Base-by-base conservation (phyloP, 228 moss, liverwort and hornwort genomes). In the Sphagnum fallax region DNA sequence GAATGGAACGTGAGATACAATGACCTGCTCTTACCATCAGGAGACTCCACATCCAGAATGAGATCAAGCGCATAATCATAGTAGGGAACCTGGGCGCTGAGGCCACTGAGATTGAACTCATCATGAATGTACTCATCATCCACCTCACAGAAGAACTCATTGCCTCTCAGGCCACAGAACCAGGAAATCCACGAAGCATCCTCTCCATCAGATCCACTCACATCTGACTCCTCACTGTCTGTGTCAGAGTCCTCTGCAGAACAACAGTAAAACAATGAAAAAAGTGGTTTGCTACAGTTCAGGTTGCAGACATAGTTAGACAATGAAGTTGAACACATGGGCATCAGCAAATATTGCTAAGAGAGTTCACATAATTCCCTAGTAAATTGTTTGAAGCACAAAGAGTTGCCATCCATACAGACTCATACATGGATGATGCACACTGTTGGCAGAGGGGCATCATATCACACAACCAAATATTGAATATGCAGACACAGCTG, bases 41-140 rank as follows among this genome's bases (percentile, higher is more conserved):
- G 93, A 18, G 97, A 93, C 79, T 97, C 97, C 70, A 93, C 91
- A 57, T 97, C 97, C 67, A 97, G 70, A 73, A 97, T 97, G 15
- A 97, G 83, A 76, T 97, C 97, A 50, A 97, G 89, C 6, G 97
- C 97, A 53, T 93, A 93, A 76, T 97, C 97, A 57, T 93, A 97
- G 66, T 97, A 97, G 4, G 97, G 93, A 58, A 97, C 97, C 77
- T 97, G 93, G 72, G 85, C 90, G 76, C 93, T 91, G 6, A 97
- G 79, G 47, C 97, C 97, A 77, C 93, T 97, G 18, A 97, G 91
- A 62, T 97, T 97, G 75, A 97, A 97, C 72, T 97, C 97, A 73
- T 97, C 97, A 66, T 97, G 97, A 57, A 97, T 97, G 53, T 91
- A 97, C 77, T 97, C 97, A 66, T 97, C 93, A 77, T 97, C 97